Conservation (phyloP, 352 stramenopile species). For the Globisporangium orthogonon region DNA sequence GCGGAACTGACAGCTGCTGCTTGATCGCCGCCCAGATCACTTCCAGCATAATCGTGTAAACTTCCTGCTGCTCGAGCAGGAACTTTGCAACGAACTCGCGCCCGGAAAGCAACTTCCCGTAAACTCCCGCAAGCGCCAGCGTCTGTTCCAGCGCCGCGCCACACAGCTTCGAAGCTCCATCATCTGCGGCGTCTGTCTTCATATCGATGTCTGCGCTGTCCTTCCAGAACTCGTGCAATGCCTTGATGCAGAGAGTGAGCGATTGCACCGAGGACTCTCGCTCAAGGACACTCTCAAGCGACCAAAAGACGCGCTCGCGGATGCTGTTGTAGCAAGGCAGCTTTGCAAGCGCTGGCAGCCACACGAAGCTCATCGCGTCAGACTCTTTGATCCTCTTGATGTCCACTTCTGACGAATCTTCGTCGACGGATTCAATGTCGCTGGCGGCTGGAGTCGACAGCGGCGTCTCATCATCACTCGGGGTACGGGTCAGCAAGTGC, state of each 20-base stretch:
- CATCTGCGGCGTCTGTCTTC: slow-evolving; percentile 2
- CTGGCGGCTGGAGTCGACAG: slow-evolving; percentile 9
- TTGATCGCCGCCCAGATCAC: slow-evolving; percentile 70
- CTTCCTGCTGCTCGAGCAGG: slow-evolving; percentile 45
- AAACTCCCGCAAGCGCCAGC: slow-evolving; percentile 51
- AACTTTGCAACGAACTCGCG: slow-evolving; percentile 62
- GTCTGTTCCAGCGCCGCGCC: slow-evolving; percentile 47
- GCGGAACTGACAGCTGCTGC: slow-evolving; percentile 42
- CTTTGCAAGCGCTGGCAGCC: slow-evolving; percentile 53
- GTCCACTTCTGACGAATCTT: slow-evolving; percentile 18
- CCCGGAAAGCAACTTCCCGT: slow-evolving; percentile 56
- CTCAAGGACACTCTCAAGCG: slow-evolving; percentile 66
- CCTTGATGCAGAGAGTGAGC: slow-evolving; percentile 57
- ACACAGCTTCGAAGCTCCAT: slow-evolving; percentile 9
- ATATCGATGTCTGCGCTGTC: slow-evolving; percentile 13
- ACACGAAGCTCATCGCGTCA: slow-evolving; percentile 52
- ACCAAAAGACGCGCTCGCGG: slow-evolving; percentile 49
- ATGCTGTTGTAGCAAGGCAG: slow-evolving; percentile 59
- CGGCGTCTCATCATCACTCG: slow-evolving; percentile 16
- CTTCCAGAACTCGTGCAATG: slow-evolving; percentile 61
- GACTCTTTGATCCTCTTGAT: slow-evolving; percentile 16
- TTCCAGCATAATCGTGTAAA: slow-evolving; percentile 60
- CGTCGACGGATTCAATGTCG: slow-evolving; percentile 21
- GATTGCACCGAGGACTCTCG: slow-evolving; percentile 65
- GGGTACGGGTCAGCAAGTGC: slow-evolving; percentile 36